A percentile compares a stretch with the other conserved stretches of the same genome.
These are phyloP conservation scores for Trichoderma atrobrunneum DNA, from an alignment of 2,329 filamentous ascomycete species.

Conservation along the genomic window DNA sequence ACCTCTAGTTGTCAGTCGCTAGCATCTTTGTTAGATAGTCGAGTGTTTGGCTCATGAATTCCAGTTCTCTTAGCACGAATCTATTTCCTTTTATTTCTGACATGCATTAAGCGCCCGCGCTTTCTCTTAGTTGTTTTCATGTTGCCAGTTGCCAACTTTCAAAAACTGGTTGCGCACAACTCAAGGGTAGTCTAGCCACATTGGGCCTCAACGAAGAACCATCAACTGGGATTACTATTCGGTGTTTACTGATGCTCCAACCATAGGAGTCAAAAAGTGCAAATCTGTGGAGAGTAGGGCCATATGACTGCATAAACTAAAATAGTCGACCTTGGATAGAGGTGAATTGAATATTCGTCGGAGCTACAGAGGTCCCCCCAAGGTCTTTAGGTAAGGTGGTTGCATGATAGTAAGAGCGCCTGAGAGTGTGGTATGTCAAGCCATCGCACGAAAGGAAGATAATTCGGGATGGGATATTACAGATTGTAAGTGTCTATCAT, in stretches of 20 bases:
- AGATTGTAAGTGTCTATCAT: not conserved
- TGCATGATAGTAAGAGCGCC: not conserved
- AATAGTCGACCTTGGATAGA: not conserved
- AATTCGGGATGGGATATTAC: not conserved
- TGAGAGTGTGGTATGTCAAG: accelerated
- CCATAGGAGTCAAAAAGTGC: accelerated
- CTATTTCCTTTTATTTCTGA: not conserved
- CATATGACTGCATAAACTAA: not conserved
- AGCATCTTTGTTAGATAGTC: not conserved
- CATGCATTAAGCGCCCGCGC: not conserved
- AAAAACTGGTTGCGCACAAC: not conserved
- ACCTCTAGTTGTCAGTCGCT: not conserved
- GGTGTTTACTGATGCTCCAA: not conserved
- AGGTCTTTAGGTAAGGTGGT: not conserved
- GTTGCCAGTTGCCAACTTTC: not conserved
- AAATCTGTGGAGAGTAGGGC: not conserved
- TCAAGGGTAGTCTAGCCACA: not conserved
- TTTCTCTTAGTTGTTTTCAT: not conserved
- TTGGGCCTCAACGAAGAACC: too few relatives aligned
- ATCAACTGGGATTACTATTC: not conserved
- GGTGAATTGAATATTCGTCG: not conserved
- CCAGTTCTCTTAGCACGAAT: not conserved
- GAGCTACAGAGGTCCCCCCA: not conserved
- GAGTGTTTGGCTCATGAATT: not conserved
- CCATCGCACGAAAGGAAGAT: not conserved